phyloP scores from a whole-genome alignment of 2,329 filamentous ascomycete genomes.

The Leptographium lundbergii region DNA sequence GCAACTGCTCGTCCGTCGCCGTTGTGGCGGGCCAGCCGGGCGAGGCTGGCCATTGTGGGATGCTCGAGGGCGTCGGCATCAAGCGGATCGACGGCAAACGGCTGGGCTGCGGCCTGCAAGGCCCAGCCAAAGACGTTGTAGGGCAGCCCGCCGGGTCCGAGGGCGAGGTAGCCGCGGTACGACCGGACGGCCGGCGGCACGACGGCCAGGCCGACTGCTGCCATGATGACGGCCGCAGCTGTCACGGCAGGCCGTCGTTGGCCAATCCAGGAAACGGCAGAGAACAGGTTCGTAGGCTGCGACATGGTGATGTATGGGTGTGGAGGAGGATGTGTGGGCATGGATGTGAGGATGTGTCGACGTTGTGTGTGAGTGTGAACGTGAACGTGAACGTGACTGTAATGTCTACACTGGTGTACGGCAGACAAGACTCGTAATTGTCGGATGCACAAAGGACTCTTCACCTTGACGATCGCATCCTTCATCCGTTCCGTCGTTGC shows the following conservation, averaged over 20 bases:
- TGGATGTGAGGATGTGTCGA: no score
- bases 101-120: slow-evolving; percentile 18
- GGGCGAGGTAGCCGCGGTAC: slow-evolving; percentile 27
- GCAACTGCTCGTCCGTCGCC: no score
- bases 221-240: not conserved
- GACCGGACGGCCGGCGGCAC: slow-evolving; percentile 16
- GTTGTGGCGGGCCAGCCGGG: not conserved
- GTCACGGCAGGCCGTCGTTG: not conserved
- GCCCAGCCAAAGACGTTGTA: slow-evolving; percentile 29
- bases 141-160: slow-evolving; percentile 31
- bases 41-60: not conserved
- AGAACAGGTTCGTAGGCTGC: not conserved
- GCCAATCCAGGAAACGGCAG: no score
- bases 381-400: no score
- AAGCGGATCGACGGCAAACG: slow-evolving; percentile 14
- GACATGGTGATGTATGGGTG: not conserved
- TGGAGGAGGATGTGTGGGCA: no score
- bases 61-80: not conserved
- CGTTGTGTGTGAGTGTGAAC: no score
- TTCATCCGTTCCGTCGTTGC: no score
- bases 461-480: no score
- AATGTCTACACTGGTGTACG: no score
- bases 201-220: not conserved
- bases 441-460: no score
- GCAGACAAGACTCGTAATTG: no score